Conservation (phyloP, 2,329 filamentous ascomycete species). For the Talaromyces rugulosus region DNA sequence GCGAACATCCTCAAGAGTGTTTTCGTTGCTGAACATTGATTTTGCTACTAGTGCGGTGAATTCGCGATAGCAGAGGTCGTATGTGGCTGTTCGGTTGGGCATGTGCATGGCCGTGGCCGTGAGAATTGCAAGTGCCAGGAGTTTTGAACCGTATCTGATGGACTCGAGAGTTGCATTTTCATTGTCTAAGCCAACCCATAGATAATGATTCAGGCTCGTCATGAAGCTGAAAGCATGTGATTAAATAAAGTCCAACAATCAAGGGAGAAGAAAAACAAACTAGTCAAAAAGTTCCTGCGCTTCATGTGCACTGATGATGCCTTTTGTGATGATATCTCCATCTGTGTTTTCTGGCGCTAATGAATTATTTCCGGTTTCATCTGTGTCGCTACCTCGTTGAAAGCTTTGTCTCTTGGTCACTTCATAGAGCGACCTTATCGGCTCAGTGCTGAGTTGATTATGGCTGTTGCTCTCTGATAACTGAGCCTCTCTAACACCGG, state of each 20-base stretch:
- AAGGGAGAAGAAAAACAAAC: not conserved
- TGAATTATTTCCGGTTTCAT: not conserved
- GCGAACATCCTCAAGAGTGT: not conserved
- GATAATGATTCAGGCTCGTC: not conserved
- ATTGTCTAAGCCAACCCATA: not conserved
- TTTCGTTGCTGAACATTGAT: not conserved
- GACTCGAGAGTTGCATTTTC: not conserved
- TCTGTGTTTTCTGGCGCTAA: not conserved
- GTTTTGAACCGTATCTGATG: not conserved
- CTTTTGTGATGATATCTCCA: not conserved
- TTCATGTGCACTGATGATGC: not conserved
- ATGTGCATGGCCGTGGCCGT: not conserved
- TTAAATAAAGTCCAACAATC: too few relatives aligned
- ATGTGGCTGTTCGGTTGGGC: not conserved
- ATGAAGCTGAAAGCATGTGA: not conserved
- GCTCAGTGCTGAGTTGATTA: not conserved
- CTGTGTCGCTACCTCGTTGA: not conserved
- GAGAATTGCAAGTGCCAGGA: not conserved
- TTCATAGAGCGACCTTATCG: not conserved
- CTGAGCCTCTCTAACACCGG: not conserved
- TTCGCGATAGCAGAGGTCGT: not conserved
- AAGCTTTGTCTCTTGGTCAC: not conserved
- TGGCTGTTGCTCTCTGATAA: not conserved
- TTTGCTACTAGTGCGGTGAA: not conserved
- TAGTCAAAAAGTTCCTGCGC: not conserved